Conservation (phyloP, 495 filamentous ascomycete genomes). For the Geoglossum glabrum region DNA sequence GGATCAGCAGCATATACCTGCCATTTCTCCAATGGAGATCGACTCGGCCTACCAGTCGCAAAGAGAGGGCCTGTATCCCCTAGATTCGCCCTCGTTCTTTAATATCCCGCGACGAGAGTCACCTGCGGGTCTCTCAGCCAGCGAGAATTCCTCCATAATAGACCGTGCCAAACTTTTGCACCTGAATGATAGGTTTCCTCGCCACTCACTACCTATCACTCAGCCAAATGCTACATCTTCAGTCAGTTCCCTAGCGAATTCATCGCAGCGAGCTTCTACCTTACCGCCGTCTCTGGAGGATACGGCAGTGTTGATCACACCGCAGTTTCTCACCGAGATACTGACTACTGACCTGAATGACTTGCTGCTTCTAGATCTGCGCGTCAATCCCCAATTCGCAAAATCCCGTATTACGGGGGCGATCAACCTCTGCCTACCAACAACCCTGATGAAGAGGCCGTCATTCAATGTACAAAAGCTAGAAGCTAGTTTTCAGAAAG, state of each 20-base stretch:
- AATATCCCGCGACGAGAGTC: slow-evolving; percentile 20
- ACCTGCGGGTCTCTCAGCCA: slow-evolving; percentile 19
- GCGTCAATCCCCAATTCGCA: slow-evolving; percentile 66
- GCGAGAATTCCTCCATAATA: not conserved
- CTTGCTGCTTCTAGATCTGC: slow-evolving; percentile 65
- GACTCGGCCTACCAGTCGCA: not conserved
- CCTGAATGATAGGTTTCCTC: slow-evolving; percentile 27
- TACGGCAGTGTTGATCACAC: slow-evolving; percentile 30
- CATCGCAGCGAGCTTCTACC: slow-evolving; percentile 12
- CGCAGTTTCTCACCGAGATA: slow-evolving; percentile 43
- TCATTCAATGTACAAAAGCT: slow-evolving; percentile 86
- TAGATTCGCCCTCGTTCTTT: slow-evolving; percentile 16
- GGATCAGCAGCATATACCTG: not conserved
- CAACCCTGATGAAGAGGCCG: slow-evolving; percentile 73
- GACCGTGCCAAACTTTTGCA: slow-evolving; percentile 18
- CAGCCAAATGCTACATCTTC: slow-evolving; percentile 29
- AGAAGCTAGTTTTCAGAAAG: slow-evolving; percentile 65
- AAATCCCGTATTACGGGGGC: slow-evolving; percentile 55
- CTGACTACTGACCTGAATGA: slow-evolving; percentile 35
- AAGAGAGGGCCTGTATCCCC: not conserved
- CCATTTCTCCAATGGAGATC: not conserved
- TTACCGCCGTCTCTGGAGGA: not conserved
- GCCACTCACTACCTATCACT: slow-evolving; percentile 22
- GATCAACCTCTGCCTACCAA: slow-evolving; percentile 86
- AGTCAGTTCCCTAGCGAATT: slow-evolving; percentile 15